These are phyloP conservation scores for Aspergillus nanangensis DNA, from an alignment of 495 filamentous ascomycete genomes.

Conservation along the genomic window DNA sequence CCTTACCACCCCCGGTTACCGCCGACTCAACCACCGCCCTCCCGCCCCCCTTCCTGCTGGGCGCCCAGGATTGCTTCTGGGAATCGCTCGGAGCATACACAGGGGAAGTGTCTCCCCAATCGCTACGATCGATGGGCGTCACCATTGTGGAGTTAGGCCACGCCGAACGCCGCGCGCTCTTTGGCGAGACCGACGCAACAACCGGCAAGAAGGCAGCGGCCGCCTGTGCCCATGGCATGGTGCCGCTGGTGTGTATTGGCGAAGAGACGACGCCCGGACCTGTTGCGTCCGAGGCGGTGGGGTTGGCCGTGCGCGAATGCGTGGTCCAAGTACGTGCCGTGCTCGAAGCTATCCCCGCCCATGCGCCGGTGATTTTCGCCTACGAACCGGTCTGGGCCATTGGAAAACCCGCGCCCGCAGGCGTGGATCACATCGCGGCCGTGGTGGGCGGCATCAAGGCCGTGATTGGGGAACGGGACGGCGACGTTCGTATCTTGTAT, in stretches of 20 bases:
- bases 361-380: constrained; percentile 70
- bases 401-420: constrained; percentile 67
- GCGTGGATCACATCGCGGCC: constrained; percentile 62
- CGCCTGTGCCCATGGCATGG: constrained; percentile 60
- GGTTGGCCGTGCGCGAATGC: constrained; percentile 60
- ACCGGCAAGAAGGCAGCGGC: constrained; percentile 65
- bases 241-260: constrained; percentile 77
- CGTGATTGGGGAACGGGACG: constrained; percentile 36
- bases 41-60: constrained; percentile 48
- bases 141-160: constrained; percentile 73
- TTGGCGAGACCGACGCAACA: constrained; percentile 64
- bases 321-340: constrained; percentile 57
- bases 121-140: constrained; percentile 60
- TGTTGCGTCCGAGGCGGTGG: constrained; percentile 48
- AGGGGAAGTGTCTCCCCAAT: constrained; percentile 67
- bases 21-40: constrained; percentile 21
- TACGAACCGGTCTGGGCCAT: constrained; percentile 94
- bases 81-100: constrained; percentile 64
- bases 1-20: constrained; percentile 17
- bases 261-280: constrained; percentile 51
- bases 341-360: constrained; percentile 49
- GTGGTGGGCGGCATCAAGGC: constrained; percentile 61
- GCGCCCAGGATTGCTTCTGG: constrained; percentile 71
- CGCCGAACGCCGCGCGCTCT: constrained; percentile 66
- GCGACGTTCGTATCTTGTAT: constrained; percentile 64